Conservation (phyloP, 2,329 filamentous ascomycete species). For the Graphilbum fragrans region DNA sequence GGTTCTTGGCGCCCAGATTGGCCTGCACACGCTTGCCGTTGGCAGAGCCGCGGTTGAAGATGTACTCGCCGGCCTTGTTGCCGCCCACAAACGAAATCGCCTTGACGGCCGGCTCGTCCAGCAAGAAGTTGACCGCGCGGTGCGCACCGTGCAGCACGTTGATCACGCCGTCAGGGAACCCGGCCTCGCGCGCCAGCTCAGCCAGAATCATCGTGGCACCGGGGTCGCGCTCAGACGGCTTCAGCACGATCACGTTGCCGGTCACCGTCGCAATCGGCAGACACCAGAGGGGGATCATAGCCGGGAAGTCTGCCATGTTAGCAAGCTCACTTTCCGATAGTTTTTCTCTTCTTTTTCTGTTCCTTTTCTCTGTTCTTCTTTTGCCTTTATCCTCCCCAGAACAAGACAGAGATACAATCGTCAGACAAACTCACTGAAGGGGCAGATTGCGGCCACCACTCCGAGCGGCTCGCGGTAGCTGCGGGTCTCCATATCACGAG, state of each 20-base stretch:
- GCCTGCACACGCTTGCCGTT: conserved; percentile 84
- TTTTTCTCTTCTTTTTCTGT: too few species aligned
- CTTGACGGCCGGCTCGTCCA: conserved; percentile 77
- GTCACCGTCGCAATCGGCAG: conserved; percentile 77
- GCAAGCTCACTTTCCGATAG: too few species aligned
- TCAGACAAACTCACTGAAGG: conserved; percentile 60
- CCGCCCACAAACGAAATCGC: conserved; percentile 77
- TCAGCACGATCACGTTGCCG: conserved; percentile 73
- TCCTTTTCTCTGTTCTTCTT: background rate
- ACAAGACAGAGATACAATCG: background rate
- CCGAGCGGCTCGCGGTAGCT: conserved; percentile 73
- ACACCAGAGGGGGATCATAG: conserved; percentile 88
- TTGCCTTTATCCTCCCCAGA: too few species aligned
- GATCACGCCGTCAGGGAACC: conserved; percentile 70
- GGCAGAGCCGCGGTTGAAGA: conserved; percentile 64
- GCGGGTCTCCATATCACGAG: conserved; percentile 83
- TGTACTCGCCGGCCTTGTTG: conserved; percentile 84
- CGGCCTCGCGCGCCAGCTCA: conserved; percentile 67
- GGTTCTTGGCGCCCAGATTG: conserved; percentile 82
- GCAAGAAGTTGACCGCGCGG: conserved; percentile 73
- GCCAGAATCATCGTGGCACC: conserved; percentile 78
- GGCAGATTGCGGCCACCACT: conserved; percentile 73
- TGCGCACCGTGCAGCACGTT: conserved; percentile 75
- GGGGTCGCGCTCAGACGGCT: conserved; percentile 77
- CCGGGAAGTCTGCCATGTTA: conserved; percentile 68